Conservation (phyloP, 2,329 filamentous ascomycete genomes). For the Stemphylium beticola region DNA sequence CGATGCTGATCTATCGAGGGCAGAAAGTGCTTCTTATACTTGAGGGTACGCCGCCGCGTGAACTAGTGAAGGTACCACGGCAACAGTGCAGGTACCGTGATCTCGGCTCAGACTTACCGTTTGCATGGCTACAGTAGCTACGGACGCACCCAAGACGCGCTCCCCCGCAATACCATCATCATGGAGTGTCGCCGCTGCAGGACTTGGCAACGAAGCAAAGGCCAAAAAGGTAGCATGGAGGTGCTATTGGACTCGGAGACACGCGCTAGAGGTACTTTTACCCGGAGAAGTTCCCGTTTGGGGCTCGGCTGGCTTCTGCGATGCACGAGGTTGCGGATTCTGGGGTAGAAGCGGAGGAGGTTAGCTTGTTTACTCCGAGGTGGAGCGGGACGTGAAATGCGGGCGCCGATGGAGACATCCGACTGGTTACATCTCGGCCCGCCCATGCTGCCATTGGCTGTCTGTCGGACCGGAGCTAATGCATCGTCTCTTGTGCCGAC, state of each 20-base stretch:
- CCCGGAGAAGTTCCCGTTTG: slow-evolving; percentile 18
- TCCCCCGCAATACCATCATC: slow-evolving; percentile 30
- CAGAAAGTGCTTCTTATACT: slow-evolving; percentile 17
- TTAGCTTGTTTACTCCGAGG: slow-evolving; percentile 2
- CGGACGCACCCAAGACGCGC: slow-evolving; percentile 22
- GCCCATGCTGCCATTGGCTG: slow-evolving; percentile 11
- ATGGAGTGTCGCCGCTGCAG: slow-evolving; percentile 6
- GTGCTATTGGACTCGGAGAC: slow-evolving; percentile 9
- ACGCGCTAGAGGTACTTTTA: slow-evolving; percentile 5
- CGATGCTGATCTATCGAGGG: slow-evolving; percentile 5
- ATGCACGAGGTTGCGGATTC: slow-evolving; percentile 7
- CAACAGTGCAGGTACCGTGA: slow-evolving; percentile 4
- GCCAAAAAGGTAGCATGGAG: slow-evolving; percentile 19
- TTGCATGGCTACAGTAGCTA: slow-evolving; percentile 14
- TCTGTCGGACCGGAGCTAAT: slow-evolving; percentile 20
- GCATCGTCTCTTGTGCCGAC: not conserved
- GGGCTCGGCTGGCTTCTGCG: not conserved
- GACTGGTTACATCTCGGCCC: slow-evolving; percentile 28
- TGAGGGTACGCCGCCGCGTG: not conserved
- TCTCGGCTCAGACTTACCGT: slow-evolving; percentile 7
- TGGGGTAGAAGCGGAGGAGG: slow-evolving; percentile 15
- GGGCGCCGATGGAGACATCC: not conserved
- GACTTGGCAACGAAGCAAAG: slow-evolving; percentile 23
- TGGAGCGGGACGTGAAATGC: slow-evolving; percentile 4
- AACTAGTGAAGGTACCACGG: not conserved